Conservation (phyloP, 2,329 filamentous ascomycete species). For the Monosporascus ibericus region DNA sequence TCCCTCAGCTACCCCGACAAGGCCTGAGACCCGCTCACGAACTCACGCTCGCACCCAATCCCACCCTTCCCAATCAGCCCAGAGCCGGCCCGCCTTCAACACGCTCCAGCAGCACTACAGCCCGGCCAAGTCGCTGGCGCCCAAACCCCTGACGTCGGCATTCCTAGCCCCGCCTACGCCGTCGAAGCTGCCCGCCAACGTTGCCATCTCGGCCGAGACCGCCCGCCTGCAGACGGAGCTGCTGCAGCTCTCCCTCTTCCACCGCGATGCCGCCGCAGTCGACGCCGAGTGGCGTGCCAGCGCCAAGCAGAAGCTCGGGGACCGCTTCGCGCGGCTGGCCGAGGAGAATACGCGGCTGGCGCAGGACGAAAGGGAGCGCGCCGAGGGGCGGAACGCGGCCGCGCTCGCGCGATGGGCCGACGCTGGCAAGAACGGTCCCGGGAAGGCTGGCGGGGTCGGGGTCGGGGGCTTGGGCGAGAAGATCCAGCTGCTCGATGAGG, state of each 20-base stretch:
- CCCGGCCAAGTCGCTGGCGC: conserved; percentile 53
- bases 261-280: conserved; percentile 44
- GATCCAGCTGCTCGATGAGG: conserved; percentile 50
- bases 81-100: conserved; percentile 49
- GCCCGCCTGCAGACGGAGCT: conserved; percentile 57
- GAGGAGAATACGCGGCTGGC: conserved; percentile 28
- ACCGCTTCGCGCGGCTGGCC: conserved; percentile 36
- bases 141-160: conserved; percentile 55
- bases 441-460: conserved; percentile 16
- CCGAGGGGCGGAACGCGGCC: conserved; percentile 44
- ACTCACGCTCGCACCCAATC: conserved; percentile 23
- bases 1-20: conserved; percentile 1
- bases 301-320: conserved; percentile 42
- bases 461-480: conserved; percentile 43
- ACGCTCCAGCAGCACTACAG: conserved; percentile 64
- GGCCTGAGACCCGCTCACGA: conserved; percentile 10
- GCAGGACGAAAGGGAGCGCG: conserved; percentile 33
- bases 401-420: conserved; percentile 47
- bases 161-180: conserved; percentile 56
- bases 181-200: conserved; percentile 54
- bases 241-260: conserved; percentile 58
- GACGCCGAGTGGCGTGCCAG: conserved; percentile 48
- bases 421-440: conserved; percentile 14
- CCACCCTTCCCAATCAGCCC: conserved; percentile 10
- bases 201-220: conserved; percentile 53